phyloP scores from a whole-genome alignment of 2,329 filamentous ascomycete species.

The Myriosclerotinia duriaeana region DNA sequence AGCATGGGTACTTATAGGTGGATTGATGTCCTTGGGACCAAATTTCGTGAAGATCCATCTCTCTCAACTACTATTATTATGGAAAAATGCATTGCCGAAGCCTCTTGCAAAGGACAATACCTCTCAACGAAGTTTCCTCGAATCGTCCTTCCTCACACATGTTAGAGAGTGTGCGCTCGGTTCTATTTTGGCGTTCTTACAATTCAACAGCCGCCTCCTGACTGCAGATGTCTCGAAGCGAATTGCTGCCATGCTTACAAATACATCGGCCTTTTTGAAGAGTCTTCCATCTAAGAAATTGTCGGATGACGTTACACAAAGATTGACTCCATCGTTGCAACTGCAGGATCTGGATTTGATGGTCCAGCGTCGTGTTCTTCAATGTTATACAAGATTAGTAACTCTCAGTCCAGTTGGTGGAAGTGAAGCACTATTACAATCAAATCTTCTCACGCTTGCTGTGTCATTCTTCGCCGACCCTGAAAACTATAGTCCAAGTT shows the following conservation, averaged over 20 bases:
- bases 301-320: constrained; percentile 81
- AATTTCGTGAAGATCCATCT: constrained; percentile 99
- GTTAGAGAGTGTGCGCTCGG: constrained; percentile 92
- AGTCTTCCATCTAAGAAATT: constrained; percentile 80
- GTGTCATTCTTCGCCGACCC: constrained; percentile 92
- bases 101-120: constrained; percentile 92
- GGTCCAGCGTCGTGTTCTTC: constrained; percentile 87
- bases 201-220: constrained; percentile 87
- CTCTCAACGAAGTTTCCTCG: constrained; percentile 76
- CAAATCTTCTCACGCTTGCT: constrained; percentile 84
- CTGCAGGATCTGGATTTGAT: constrained; percentile 88
- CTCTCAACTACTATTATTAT: constrained; percentile 86
- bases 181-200: constrained; percentile 86
- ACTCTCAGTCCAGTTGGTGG: constrained; percentile 83
- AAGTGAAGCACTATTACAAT: constrained; percentile 82
- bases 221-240: constrained; percentile 93
- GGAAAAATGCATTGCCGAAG: constrained; percentile 96
- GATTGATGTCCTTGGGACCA: constrained; percentile 91
- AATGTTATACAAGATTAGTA: constrained; percentile 91
- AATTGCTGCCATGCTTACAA: constrained; percentile 91
- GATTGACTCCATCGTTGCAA: constrained; percentile 81
- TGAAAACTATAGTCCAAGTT: constrained; percentile 80
- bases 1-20: constrained; percentile 95
- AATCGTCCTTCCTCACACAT: constrained; percentile 90
- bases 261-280: constrained; percentile 86